phyloP scores from a whole-genome alignment of 164 flowering plant species.

The Protea cynaroides region DNA sequence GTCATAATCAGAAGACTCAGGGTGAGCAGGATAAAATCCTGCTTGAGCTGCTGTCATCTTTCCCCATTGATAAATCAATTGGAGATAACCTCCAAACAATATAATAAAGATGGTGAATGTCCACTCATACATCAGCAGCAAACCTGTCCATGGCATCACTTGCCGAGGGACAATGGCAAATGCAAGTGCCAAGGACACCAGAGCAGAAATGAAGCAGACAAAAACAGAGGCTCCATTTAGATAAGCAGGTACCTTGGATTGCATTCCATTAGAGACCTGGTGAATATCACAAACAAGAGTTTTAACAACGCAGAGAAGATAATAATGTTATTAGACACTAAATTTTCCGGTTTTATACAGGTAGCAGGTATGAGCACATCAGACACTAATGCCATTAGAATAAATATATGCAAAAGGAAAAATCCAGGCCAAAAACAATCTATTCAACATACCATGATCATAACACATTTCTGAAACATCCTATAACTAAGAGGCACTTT shows the following conservation, averaged over 20 bases:
- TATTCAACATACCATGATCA: too few species aligned
- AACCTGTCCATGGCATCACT: slow-evolving; percentile 96
- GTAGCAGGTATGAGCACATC: too few species aligned
- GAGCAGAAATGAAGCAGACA: slow-evolving; percentile 55
- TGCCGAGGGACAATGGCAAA: slow-evolving; percentile 80
- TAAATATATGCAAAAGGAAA: too few species aligned
- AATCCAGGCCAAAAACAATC: too few species aligned
- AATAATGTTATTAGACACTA: too few species aligned
- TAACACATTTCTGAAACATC: too few species aligned
- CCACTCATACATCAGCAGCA: slow-evolving; percentile 91
- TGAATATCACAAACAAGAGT: slow-evolving; percentile 13
- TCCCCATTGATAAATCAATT: slow-evolving; percentile 61
- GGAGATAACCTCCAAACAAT: slow-evolving; percentile 74
- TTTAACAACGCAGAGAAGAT: neutral
- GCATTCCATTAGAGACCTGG: slow-evolving; percentile 41
- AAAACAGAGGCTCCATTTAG: slow-evolving; percentile 66
- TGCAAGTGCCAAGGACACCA: slow-evolving; percentile 51
- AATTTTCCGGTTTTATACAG: neutral
- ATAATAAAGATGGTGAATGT: slow-evolving; percentile 59
- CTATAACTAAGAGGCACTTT: too few species aligned
- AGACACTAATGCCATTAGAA: too few species aligned
- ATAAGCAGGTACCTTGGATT: slow-evolving; percentile 55
- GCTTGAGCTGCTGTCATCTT: slow-evolving; percentile 40
- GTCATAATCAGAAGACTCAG: slow-evolving; percentile 48
- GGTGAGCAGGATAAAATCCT: slow-evolving; percentile 32